phyloP scores from a whole-genome alignment of 2,329 filamentous ascomycete genomes.

The Penicillium sp. region DNA sequence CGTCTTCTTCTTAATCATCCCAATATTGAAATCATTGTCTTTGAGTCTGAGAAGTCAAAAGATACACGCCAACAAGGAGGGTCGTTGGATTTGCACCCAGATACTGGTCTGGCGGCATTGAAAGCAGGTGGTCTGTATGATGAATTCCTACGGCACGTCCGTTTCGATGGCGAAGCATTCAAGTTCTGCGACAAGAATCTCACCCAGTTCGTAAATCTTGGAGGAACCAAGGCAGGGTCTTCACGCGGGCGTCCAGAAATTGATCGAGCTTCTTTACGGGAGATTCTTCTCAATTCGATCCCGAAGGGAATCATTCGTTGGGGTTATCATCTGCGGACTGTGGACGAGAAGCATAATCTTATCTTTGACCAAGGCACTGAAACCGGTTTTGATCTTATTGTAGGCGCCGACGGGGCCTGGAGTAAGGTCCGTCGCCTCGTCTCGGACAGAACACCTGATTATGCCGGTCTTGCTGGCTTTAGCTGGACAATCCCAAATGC shows the following conservation, averaged over 20 bases:
- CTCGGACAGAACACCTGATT: constrained; percentile 18
- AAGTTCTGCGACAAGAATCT: constrained; percentile 2
- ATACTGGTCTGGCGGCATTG: background rate
- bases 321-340: constrained; percentile 17
- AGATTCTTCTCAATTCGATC: constrained; percentile 21
- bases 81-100: background rate
- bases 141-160: background rate
- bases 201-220: background rate
- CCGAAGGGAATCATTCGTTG: constrained; percentile 19
- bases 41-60: background rate
- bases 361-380: constrained; percentile 13
- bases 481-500: constrained; percentile 19
- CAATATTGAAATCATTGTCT: background rate
- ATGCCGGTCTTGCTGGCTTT: constrained; percentile 19
- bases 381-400: constrained; percentile 20
- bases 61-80: background rate
- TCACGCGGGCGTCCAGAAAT: constrained; percentile 23
- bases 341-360: constrained; percentile 4
- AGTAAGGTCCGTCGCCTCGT: constrained; percentile 21
- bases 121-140: constrained; percentile 2
- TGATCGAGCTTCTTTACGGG: constrained; percentile 19
- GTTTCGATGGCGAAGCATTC: background rate
- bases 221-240: background rate
- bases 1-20: background rate
- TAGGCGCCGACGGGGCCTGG: constrained; percentile 26